These are phyloP conservation scores for Rosa persica DNA, from an alignment of 306 rosid species.

Conservation along the genomic window DNA sequence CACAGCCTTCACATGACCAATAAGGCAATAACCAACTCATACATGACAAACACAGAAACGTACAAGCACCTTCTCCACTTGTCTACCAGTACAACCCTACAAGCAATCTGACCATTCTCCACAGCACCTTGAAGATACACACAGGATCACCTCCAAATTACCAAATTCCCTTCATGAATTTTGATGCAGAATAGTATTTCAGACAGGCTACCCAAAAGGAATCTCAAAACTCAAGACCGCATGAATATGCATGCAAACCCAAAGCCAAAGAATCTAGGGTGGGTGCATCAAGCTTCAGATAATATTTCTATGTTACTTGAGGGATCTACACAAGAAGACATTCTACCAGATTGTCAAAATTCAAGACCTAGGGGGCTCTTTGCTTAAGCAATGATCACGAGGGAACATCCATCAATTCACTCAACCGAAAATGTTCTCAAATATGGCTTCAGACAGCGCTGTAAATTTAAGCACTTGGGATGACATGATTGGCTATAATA, in stretches of 20 bases:
- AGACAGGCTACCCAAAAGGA: background rate
- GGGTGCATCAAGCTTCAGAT: background rate
- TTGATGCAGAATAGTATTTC: background rate
- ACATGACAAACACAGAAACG: background rate
- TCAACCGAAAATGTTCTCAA: background rate
- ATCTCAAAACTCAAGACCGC: conserved; percentile 2
- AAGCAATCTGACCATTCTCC: background rate
- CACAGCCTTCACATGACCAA: background rate
- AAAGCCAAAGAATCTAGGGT: background rate
- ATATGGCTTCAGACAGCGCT: background rate
- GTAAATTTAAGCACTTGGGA: background rate
- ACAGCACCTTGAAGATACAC: background rate
- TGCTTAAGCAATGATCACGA: background rate
- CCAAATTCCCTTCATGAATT: no score
- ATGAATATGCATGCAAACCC: background rate
- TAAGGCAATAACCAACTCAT: background rate
- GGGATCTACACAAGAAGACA: background rate
- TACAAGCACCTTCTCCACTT: background rate
- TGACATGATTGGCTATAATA: background rate
- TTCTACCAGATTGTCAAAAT: background rate
- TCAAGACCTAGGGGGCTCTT: background rate
- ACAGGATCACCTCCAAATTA: background rate
- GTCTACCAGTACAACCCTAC: background rate
- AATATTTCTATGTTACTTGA: background rate
- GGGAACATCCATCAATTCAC: background rate